These are phyloP conservation scores for Lactarius sp. DNA, from an alignment of 768 basidiomycete species.

Conservation along the genomic window DNA sequence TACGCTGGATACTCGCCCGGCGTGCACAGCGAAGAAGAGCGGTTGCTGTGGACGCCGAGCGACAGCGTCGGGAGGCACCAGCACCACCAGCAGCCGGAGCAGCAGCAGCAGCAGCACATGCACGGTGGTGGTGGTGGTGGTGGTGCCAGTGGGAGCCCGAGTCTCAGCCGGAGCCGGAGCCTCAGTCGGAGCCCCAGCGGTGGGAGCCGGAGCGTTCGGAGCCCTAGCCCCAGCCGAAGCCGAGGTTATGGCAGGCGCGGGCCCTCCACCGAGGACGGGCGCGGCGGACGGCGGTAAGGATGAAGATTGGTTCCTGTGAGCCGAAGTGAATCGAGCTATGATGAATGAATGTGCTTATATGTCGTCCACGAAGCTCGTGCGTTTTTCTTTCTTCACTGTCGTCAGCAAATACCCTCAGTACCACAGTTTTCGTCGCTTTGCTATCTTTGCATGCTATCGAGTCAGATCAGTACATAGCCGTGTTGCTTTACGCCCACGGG, in stretches of 20 bases:
- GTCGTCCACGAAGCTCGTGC: background rate
- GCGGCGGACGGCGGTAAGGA: background rate
- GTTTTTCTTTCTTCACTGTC: background rate
- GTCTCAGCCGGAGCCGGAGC: background rate
- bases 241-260: background rate
- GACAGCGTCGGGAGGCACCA: background rate
- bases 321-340: background rate
- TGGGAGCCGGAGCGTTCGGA: background rate
- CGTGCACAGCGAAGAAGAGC: slow-evolving; percentile 6
- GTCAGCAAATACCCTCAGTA: background rate
- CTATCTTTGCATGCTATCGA: background rate
- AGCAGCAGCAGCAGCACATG: no score
- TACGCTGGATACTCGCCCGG: background rate
- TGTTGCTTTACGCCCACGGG: background rate
- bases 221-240: background rate
- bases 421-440: background rate
- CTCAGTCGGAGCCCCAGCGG: background rate
- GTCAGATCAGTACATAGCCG: background rate
- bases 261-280: background rate
- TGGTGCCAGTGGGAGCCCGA: background rate
- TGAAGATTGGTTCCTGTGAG: background rate
- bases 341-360: background rate
- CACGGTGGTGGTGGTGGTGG: no score
- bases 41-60: background rate
- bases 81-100: background rate